These are phyloP conservation scores for Hyphodiscus sp. DNA, from an alignment of 2,329 filamentous ascomycete genomes.

Conservation along the genomic window DNA sequence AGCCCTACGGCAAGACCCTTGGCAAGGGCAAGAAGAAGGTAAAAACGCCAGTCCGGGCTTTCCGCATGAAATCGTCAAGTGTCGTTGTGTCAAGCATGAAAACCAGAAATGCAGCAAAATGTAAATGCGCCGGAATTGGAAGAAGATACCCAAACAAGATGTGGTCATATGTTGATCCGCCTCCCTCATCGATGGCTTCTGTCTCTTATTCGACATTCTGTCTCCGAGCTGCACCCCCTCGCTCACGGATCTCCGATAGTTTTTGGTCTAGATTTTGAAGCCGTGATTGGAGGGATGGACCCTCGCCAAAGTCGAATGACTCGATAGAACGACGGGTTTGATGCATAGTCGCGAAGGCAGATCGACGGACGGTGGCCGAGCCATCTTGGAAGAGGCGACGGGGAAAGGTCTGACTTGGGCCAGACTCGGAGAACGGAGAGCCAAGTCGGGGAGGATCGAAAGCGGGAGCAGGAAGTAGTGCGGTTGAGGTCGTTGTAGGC, in stretches of 20 bases:
- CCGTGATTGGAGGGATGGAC: constrained; percentile 21
- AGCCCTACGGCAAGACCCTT: constrained; percentile 36
- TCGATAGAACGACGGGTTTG: constrained; percentile 33
- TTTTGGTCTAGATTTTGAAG: constrained; percentile 23
- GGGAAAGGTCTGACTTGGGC: constrained; percentile 54
- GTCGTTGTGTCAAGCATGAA: neutral
- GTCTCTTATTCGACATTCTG: neutral
- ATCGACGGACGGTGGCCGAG: constrained; percentile 30
- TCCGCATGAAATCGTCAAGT: neutral
- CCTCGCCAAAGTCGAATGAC: constrained; percentile 27
- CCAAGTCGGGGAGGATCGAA: constrained; percentile 40
- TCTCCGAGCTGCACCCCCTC: constrained; percentile 14
- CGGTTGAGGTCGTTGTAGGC: constrained; percentile 15
- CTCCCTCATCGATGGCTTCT: neutral
- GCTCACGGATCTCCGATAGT: constrained; percentile 25
- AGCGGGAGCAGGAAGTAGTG: constrained; percentile 29
- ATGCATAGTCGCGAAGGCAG: constrained; percentile 52
- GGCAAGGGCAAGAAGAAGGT: constrained; percentile 22
- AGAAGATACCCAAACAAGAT: neutral
- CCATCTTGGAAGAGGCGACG: constrained; percentile 42
- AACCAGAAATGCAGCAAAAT: neutral
- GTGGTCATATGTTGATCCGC: neutral
- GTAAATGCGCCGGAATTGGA: neutral
- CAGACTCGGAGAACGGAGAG: constrained; percentile 49
- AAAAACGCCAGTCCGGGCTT: neutral